Evolutionary conservation across 306 rosid species (phyloP).

Genomic region (Inga oerstediana): DNA sequence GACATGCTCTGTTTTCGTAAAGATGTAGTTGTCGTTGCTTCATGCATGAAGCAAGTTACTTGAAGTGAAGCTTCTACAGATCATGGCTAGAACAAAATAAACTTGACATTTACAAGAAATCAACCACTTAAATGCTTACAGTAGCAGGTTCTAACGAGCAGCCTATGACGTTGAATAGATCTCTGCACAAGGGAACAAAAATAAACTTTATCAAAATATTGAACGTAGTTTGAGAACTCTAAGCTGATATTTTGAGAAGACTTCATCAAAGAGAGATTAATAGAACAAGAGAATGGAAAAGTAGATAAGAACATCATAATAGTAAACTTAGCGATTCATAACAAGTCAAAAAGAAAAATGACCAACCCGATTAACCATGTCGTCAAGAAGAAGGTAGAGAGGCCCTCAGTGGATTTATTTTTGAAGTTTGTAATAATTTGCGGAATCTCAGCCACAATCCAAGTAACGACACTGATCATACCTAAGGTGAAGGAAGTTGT

Average conservation of each 20-base stretch:
- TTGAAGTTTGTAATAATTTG: slow-evolving; percentile 71
- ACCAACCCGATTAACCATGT: slow-evolving; percentile 83
- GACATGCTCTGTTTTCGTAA: not conserved
- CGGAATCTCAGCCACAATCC: slow-evolving; percentile 91
- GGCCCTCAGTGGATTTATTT: slow-evolving; percentile 73
- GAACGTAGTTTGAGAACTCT: not conserved
- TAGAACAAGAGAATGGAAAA: slow-evolving; percentile 9
- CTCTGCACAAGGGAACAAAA: slow-evolving; percentile 52
- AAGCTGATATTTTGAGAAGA: not conserved
- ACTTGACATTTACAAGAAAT: slow-evolving; percentile 18
- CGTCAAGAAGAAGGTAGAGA: slow-evolving; percentile 71
- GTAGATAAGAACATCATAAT: slow-evolving; percentile 3
- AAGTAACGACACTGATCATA: slow-evolving; percentile 58
- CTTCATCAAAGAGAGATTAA: not conserved
- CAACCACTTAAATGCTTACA: slow-evolving; percentile 51
- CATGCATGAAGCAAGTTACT: slow-evolving; percentile 13
- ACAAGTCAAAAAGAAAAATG: not conserved
- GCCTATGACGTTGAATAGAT: slow-evolving; percentile 73
- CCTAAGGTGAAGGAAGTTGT: slow-evolving; percentile 68
- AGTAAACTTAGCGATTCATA: not conserved
- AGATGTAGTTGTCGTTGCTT: not conserved
- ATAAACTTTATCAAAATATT: slow-evolving; percentile 31
- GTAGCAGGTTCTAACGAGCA: slow-evolving; percentile 90
- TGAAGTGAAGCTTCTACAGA: slow-evolving; percentile 19
- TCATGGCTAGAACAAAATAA: slow-evolving; percentile 2